Evolutionary conservation across 805 yeast genomes (phyloP).

Genomic region (Lipomyces sp.): DNA sequence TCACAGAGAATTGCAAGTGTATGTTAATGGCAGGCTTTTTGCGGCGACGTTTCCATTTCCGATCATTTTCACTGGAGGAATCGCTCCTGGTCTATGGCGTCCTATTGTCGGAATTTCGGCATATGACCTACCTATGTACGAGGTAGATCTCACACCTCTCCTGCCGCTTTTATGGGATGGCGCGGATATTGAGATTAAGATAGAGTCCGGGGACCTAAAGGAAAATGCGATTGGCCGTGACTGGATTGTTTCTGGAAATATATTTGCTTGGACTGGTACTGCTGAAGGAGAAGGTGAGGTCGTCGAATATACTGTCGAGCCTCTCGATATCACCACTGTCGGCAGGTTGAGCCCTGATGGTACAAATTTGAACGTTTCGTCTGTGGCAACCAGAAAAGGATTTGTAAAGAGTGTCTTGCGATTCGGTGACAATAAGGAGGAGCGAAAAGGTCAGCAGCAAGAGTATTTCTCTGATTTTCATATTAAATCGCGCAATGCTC

Average conservation of each 20-base stretch:
- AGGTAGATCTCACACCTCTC: slow-evolving; percentile 70
- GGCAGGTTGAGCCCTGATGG: slow-evolving; percentile 9
- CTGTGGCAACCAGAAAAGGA: slow-evolving; percentile 21
- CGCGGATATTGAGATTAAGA: slow-evolving; percentile 57
- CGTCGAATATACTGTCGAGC: slow-evolving; percentile 2
- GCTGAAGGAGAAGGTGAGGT: slow-evolving; percentile 24
- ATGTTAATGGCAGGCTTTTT: slow-evolving; percentile 53
- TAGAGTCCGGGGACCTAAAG: slow-evolving; percentile 91
- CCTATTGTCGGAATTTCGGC: slow-evolving; percentile 77
- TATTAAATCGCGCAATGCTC: slow-evolving; percentile 16
- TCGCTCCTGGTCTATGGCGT: slow-evolving; percentile 79
- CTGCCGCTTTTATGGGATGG: slow-evolving; percentile 71
- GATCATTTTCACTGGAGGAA: slow-evolving; percentile 78
- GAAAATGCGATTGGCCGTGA: slow-evolving; percentile 27
- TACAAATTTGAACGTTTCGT: slow-evolving; percentile 22
- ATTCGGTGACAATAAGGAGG: slow-evolving; percentile 12
- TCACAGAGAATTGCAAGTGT: slow-evolving; percentile 66
- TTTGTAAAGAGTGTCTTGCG: background rate
- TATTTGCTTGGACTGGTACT: slow-evolving; percentile 27
- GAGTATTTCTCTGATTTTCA: slow-evolving; percentile 11
- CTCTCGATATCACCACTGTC: slow-evolving; percentile 12
- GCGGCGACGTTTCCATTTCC: slow-evolving; percentile 72
- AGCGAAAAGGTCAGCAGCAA: too few relatives aligned
- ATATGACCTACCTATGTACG: slow-evolving; percentile 72
- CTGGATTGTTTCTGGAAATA: slow-evolving; percentile 35